Percentiles rank a stretch among this genome's conserved stretches.
These are phyloP conservation scores for Colletotrichum acutatum DNA, from an alignment of 2,329 filamentous ascomycete genomes.

Conservation along the genomic window DNA sequence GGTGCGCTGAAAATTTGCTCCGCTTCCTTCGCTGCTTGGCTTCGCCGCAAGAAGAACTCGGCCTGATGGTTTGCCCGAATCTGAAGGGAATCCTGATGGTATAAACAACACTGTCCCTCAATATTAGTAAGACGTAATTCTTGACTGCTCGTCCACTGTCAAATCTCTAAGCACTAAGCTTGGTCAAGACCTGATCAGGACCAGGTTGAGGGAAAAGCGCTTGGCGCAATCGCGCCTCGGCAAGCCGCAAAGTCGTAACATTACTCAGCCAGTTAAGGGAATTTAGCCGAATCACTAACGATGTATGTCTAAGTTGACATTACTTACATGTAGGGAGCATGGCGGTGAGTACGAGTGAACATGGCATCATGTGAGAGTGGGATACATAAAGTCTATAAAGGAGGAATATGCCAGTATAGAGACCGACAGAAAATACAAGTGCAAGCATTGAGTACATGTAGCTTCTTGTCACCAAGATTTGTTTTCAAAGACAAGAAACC, in stretches of 20 bases:
- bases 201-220: background rate
- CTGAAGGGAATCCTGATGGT: background rate
- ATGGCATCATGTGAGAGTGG: too few relatives aligned
- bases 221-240: background rate
- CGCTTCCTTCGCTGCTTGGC: conserved; percentile 20
- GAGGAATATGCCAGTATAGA: too few relatives aligned
- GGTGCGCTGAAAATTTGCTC: background rate
- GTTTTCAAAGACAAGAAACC: too few relatives aligned
- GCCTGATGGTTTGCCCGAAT: background rate
- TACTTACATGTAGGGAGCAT: too few relatives aligned
- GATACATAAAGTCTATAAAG: too few relatives aligned
- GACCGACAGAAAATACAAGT: too few relatives aligned
- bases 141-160: background rate
- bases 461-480: too few relatives aligned
- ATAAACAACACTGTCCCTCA: too few relatives aligned
- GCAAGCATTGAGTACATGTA: too few relatives aligned
- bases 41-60: background rate
- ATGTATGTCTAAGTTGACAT: background rate
- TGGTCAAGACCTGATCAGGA: background rate
- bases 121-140: background rate
- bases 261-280: background rate
- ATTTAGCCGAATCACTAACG: background rate
- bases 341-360: too few relatives aligned
- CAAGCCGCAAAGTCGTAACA: background rate
- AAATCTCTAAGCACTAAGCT: background rate